These are phyloP conservation scores for Alternaria brassicicola DNA, from an alignment of 2,329 filamentous ascomycete genomes.

Conservation along the genomic window DNA sequence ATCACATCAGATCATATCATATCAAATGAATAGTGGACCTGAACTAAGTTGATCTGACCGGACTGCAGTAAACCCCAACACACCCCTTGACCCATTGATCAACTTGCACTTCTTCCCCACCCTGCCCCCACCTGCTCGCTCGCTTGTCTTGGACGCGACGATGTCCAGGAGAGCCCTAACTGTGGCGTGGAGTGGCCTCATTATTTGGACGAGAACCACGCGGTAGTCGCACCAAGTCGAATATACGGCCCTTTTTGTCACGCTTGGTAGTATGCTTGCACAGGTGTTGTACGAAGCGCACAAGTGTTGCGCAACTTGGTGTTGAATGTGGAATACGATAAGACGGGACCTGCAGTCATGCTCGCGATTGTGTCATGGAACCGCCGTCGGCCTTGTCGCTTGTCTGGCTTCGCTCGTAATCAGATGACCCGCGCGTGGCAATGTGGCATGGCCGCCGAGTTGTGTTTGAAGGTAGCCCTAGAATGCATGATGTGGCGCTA, in stretches of 20 bases:
- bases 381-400: background rate
- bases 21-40: background rate
- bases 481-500: slow-evolving; percentile 6
- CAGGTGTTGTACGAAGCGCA: background rate
- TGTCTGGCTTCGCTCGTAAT: background rate
- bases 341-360: background rate
- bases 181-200: background rate
- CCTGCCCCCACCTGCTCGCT: background rate
- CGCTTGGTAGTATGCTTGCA: background rate
- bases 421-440: background rate
- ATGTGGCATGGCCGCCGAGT: background rate
- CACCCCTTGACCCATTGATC: background rate
- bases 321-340: background rate
- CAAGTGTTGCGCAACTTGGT: background rate
- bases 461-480: background rate
- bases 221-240: background rate
- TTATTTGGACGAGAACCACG: background rate
- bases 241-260: background rate
- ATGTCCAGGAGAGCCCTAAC: background rate
- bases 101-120: background rate
- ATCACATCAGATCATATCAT: background rate
- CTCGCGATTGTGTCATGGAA: background rate
- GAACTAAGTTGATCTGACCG: background rate
- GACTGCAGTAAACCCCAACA: background rate
- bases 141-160: background rate